Conservation (phyloP, 768 basidiomycete genomes). For the Collybiopsis luxurians region DNA sequence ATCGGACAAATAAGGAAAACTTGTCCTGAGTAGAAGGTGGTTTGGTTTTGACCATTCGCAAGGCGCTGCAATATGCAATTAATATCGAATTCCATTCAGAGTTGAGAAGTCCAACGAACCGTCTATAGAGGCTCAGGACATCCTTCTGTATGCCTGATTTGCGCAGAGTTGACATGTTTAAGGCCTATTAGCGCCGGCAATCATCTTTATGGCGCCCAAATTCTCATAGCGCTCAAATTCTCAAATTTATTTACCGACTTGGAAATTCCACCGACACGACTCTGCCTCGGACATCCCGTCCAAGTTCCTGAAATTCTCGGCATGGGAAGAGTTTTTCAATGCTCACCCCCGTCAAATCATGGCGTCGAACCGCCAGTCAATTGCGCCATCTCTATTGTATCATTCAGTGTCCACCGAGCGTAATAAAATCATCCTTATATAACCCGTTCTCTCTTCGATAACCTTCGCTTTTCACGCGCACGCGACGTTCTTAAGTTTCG, state of each 20-base stretch:
- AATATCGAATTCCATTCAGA: constrained; percentile 39
- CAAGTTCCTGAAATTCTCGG: too few relatives aligned
- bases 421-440: too few relatives aligned
- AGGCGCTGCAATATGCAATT: constrained; percentile 44
- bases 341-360: too few relatives aligned
- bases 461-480: too few relatives aligned
- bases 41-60: constrained; percentile 73
- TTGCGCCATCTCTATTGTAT: background rate
- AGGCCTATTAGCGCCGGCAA: background rate
- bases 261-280: too few relatives aligned
- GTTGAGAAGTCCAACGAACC: constrained; percentile 34
- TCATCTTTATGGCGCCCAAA: too few relatives aligned
- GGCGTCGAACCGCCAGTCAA: background rate
- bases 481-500: background rate
- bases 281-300: too few relatives aligned
- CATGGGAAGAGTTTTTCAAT: too few relatives aligned
- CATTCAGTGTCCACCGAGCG: too few relatives aligned
- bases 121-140: constrained; percentile 51
- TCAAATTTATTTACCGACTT: too few relatives aligned
- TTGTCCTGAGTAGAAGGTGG: constrained; percentile 56
- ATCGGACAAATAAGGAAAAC: constrained; percentile 67
- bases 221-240: too few relatives aligned
- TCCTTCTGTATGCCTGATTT: constrained; percentile 53
- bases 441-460: too few relatives aligned
- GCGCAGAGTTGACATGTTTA: constrained; percentile 4